Percentiles rank a stretch among this genome's conserved stretches.
These are phyloP conservation scores for Tetraselmis striata DNA, from an alignment of 139 green algal species.

Conservation along the genomic window DNA sequence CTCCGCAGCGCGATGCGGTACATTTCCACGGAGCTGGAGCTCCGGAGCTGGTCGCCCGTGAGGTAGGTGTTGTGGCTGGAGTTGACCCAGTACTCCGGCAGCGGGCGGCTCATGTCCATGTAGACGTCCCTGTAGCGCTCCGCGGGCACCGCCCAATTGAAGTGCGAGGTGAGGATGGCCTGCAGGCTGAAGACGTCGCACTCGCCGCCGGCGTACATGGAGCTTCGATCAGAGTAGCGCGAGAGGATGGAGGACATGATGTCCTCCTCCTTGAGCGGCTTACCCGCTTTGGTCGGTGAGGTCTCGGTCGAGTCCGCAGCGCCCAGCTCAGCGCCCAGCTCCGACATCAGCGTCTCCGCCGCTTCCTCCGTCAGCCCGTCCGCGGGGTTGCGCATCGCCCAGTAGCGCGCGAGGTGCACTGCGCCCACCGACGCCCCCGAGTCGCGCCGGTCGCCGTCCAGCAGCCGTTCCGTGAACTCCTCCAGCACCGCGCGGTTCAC, in stretches of 20 bases:
- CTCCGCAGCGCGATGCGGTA: not conserved
- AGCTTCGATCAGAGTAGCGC: not conserved
- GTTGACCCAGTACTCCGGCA: conserved; percentile 23
- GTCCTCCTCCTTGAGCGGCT: not conserved
- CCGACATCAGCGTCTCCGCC: not conserved
- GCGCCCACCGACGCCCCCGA: not conserved
- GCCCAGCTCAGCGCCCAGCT: not conserved
- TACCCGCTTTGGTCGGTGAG: not conserved
- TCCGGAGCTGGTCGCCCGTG: conserved; percentile 13
- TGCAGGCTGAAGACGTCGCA: not conserved
- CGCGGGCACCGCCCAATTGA: not conserved
- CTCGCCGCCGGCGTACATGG: not conserved
- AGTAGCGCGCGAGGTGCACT: not conserved
- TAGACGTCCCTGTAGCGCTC: not conserved
- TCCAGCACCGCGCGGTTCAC: not conserved
- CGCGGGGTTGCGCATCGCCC: not conserved
- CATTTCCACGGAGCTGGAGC: not conserved
- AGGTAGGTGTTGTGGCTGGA: conserved; percentile 26
- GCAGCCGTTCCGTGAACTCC: not conserved
- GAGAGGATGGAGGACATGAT: not conserved
- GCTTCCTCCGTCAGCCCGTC: not conserved
- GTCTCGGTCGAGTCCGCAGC: not conserved
- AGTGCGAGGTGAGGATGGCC: not conserved
- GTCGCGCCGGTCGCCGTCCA: not conserved
- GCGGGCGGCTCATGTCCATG: not conserved